Conservation (phyloP, 2,329 filamentous ascomycete species). For the Alternaria brassicae region DNA sequence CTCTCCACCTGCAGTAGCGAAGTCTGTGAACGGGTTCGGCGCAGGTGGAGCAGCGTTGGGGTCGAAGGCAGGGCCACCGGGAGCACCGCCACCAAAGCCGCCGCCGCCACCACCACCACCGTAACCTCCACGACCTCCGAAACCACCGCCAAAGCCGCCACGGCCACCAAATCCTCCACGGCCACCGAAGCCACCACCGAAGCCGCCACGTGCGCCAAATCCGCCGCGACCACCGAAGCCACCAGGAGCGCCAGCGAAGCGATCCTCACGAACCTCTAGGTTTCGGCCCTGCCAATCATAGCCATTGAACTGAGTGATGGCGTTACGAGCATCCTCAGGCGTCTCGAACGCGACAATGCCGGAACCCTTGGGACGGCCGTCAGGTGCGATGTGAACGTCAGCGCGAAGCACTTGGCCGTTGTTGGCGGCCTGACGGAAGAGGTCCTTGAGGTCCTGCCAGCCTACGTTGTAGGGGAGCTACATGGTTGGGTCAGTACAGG, state of each 20-base stretch:
- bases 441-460: constrained; percentile 98
- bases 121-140: constrained; percentile 46
- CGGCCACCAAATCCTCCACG: constrained; percentile 58
- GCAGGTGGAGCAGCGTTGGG: constrained; percentile 60
- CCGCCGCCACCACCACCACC: constrained; percentile 47
- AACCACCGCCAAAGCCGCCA: constrained; percentile 62
- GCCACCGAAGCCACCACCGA: constrained; percentile 44
- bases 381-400: constrained; percentile 90
- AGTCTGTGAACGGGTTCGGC: constrained; percentile 94
- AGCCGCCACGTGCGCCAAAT: constrained; percentile 35
- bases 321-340: constrained; percentile 91
- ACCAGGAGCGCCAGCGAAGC: constrained; percentile 73
- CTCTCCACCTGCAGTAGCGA: constrained; percentile 85
- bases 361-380: constrained; percentile 93
- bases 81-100: constrained; percentile 52
- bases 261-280: constrained; percentile 94
- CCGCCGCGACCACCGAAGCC: constrained; percentile 49
- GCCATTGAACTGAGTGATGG: constrained; percentile 96
- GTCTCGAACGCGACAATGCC: constrained; percentile 97
- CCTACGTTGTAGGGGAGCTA: constrained; percentile 97
- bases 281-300: constrained; percentile 97
- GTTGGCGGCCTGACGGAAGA: constrained; percentile 84
- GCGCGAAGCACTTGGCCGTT: constrained; percentile 77
- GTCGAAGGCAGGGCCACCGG: constrained; percentile 53
- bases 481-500: constrained; percentile 40